Evolutionary conservation across 2,329 filamentous ascomycete species (phyloP), one percentile per base, ranked within the genome.

Genomic region (Pseudofabraea citricarpa): DNA sequence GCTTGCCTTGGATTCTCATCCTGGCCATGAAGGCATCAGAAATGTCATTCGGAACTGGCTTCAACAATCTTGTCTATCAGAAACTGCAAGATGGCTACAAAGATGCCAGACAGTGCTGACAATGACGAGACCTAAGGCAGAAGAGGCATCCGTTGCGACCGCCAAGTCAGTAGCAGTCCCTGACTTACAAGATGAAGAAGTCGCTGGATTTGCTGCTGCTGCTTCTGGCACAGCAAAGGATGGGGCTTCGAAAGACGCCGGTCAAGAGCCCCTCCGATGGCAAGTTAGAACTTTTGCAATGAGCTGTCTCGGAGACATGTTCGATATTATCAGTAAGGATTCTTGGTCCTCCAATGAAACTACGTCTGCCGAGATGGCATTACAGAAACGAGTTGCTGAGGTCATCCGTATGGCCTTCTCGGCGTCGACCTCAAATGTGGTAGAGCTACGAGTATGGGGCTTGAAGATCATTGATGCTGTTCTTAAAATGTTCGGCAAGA

Each of bases 401-500:
- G 87, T 98, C 19, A 89, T 98, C 45, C 83, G 90, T 40, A 95
- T 97, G 75, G 91, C 93, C 0, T 98, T 98, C 64, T 96, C 93
- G 9, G 93, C 93, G 0, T 97, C 91, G 1, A 98, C 93, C 1
- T 91, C 91, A 2, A 88, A 87, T 52, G 90, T 98, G 1, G 78
- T 95, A 19, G 87, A 95, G 58, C 75, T 98, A 46, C 79, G 93
- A 20, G 84, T 98, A 29, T 89, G 90, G 73, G 93, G 93, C 20
- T 68, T 98, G 50, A 90, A 90, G 62, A 95, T 98, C 43, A 90
- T 98, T 43, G 90, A 95, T 47, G 87, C 90, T 45, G 81, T 97
- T 8, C 72, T 98, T 40, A 95, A 90, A 71, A 89, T 96, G 73
- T 98, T 98, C 68, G 93, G 93, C 42, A 91, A 90, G 60, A 90